Conservation (phyloP, 192 early-diverging fungal species). For the Funneliformis geosporum region DNA sequence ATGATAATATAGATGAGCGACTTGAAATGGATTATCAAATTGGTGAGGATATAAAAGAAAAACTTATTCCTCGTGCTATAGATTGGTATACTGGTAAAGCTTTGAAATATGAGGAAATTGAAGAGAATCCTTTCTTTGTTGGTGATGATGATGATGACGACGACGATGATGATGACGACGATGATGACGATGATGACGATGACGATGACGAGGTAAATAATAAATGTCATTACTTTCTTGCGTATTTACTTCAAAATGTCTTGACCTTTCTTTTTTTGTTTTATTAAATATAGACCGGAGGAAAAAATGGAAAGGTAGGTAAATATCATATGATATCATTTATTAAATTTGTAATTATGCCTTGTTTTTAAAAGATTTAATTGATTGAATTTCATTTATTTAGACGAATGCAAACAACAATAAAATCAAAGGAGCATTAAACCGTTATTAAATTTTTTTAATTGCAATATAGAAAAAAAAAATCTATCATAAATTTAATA, state of each 20-base stretch:
- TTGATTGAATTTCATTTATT: not conserved
- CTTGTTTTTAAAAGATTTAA: not conserved
- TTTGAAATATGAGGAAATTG: slow-evolving; percentile 74
- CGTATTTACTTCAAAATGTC: not conserved
- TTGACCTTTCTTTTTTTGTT: not conserved
- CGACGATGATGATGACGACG: slow-evolving; percentile 41
- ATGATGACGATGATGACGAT: slow-evolving; percentile 43
- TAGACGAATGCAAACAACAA: slow-evolving; percentile 25
- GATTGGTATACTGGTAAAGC: slow-evolving; percentile 99
- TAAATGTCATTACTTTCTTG: not conserved
- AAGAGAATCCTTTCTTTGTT: slow-evolving; percentile 27
- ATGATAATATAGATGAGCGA: slow-evolving; percentile 79
- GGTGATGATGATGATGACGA: slow-evolving; percentile 36
- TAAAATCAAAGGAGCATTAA: not conserved
- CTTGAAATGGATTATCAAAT: slow-evolving; percentile 95
- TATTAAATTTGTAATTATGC: not conserved
- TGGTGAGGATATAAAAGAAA: slow-evolving; percentile 98
- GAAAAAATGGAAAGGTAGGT: slow-evolving; percentile 22
- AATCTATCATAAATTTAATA: not conserved
- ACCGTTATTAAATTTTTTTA: not conserved
- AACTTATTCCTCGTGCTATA: slow-evolving; percentile 91
- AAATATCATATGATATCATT: slow-evolving; percentile 6
- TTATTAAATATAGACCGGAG: not conserved
- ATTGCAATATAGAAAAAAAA: not conserved
- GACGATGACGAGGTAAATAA: slow-evolving; percentile 41